Evolutionary conservation across 2,329 filamentous ascomycete species (phyloP), one percentile per base, ranked within the genome.

Genomic region (Zymoseptoria brevis): DNA sequence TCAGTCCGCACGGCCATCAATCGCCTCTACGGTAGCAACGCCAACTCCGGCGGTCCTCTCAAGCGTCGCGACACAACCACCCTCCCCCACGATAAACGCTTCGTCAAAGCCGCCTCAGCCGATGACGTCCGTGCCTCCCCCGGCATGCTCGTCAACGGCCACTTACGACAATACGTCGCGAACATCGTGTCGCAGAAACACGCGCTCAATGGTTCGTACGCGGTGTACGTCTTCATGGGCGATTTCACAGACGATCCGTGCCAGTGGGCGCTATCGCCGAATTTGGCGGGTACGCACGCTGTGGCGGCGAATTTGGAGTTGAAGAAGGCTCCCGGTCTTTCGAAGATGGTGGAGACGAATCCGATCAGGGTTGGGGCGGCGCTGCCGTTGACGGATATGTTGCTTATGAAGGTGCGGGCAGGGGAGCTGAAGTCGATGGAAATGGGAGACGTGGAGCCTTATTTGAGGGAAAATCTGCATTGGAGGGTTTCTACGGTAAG

Each of bases 221-320:
- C 78, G 57, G 76, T 93, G 19, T 83, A 87, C 68, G 76, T 92
- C 60, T 92, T 91, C 73, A 69, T 90, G 1, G 88, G 85, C 0
- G 70, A 78, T 2, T 75, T 78, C 1, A 59, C 80, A 0, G 64
- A 68, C 2, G 75, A 84, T 48, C 67, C 76, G 1, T 63, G 64
- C 4, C 66, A 71, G 0, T 89, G 86, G 86, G 69, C 77, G 0
- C 69, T 71, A 49, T 79, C 81, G 0, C 67, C 74, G 1, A 85
- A 82, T 61, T 77, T 87, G 8, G 79, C 87, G 2, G 87, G 87
- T 1, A 82, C 81, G 0, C 80, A 87, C 63, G 81, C 80, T 16
- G 70, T 79, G 1, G 77, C 80, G 59, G 22, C 51, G n/a, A 53
- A 29, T 29, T 8, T 53, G 51, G 22, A 19, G 29, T n/a, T 45